Conservation (phyloP, 2,329 filamentous ascomycete species). For the Fusarium virguliforme region DNA sequence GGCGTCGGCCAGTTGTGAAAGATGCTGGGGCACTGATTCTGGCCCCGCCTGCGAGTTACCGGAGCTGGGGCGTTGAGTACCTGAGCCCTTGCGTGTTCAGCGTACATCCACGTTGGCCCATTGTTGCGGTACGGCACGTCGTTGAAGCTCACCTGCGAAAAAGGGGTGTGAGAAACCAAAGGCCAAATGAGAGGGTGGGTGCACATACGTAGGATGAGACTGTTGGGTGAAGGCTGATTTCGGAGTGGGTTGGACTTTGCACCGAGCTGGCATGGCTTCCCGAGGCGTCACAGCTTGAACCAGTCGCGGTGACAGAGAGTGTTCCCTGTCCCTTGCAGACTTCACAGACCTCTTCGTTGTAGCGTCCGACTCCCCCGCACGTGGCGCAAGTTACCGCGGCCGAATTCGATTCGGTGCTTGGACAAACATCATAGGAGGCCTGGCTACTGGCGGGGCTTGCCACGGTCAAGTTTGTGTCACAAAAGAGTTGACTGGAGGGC, state of each 20-base stretch:
- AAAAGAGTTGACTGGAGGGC: not conserved
- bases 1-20: too few species aligned
- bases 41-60: too few species aligned
- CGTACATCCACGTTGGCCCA: not conserved
- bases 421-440: not conserved
- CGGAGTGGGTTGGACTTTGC: too few species aligned
- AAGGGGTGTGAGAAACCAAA: not conserved
- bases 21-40: too few species aligned
- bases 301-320: too few species aligned
- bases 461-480: too few species aligned
- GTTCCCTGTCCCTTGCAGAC: not conserved
- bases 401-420: not conserved
- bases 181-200: not conserved
- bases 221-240: not conserved
- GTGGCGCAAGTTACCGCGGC: not conserved
- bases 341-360: not conserved
- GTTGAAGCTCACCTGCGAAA: not conserved
- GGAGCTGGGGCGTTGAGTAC: not conserved
- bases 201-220: not conserved
- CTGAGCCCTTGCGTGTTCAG: not conserved
- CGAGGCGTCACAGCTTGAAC: not conserved
- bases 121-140: not conserved
- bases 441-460: not conserved
- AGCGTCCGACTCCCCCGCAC: not conserved
- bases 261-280: not conserved